These are phyloP conservation scores for Leishmania gerbilli DNA, from an alignment of 208 protist species.

Conservation along the genomic window DNA sequence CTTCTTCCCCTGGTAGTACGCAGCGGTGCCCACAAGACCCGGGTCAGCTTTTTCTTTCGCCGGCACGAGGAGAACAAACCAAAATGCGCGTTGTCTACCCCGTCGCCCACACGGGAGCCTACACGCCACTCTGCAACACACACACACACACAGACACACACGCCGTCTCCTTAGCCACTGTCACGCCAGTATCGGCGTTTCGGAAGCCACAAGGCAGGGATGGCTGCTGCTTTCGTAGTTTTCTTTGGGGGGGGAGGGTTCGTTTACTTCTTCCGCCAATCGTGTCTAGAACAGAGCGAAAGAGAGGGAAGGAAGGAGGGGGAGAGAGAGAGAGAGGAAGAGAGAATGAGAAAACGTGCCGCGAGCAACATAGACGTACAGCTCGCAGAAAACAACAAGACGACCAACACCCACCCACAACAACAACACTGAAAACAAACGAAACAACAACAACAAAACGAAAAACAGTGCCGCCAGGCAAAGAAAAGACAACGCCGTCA, in stretches of 20 bases:
- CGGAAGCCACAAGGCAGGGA: neutral
- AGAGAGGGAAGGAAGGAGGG: no score
- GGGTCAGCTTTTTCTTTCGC: neutral
- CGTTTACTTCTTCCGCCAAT: neutral
- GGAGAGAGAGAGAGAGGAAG: no score
- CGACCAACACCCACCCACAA: no score
- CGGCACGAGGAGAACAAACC: neutral
- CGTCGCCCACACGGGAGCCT: neutral
- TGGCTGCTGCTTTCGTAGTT: no score
- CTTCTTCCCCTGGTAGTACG: neutral
- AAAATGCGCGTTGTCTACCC: neutral
- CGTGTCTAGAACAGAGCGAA: neutral
- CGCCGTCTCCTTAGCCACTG: neutral
- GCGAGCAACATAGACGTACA: neutral
- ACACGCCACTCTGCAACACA: neutral
- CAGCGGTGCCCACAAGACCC: neutral
- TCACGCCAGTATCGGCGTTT: neutral
- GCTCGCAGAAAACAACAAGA: neutral
- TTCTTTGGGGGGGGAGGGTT: no score
- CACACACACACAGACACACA: neutral
- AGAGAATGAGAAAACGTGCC: neutral
- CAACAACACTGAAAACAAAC: no score
- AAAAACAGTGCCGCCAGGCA: no score
- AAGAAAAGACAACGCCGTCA: no score
- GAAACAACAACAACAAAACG: neutral